Evolutionary conservation across 1,139 yeast species (phyloP), one percentile per base, ranked within the genome.

Genomic region (Yarrowia galli): DNA sequence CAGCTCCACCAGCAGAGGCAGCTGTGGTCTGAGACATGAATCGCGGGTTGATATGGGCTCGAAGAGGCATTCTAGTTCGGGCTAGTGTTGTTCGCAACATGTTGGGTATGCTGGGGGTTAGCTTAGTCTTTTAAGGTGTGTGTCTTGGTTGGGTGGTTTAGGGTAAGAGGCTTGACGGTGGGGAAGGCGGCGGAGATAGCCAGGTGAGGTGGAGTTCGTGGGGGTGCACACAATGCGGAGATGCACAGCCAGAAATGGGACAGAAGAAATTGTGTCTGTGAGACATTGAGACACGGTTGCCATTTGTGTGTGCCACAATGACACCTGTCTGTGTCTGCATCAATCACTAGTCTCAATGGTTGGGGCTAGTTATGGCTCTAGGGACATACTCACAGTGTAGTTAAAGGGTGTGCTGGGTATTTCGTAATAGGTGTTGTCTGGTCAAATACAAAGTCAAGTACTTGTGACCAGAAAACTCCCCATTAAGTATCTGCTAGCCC

Each of bases 61-160:
- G 73, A 16, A 74, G 72, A 22, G 75, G 74, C 76, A 74, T 74
- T 66, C 69, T 67, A 18, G 67, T 48, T 65, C 67, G 49, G 42
- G 67, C 67, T 54, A 65, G 53, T 53, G 63, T 51, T 53, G 63
- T 51, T 65, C 67, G 46, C 48, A 54, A 53, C 61, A 54, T 53
- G 64, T 16, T 54, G 64, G 46, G 48, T 8, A 43, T 12, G 25
- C 22, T 36, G 28, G 51, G n/a, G 61, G 61, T 54, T 53, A 65
- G 64, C 20, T 25, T 49, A 28, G 35, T 35, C 15, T 36, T 38
- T 51, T 38, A 23, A 13, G 42, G 60, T 18, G 16, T n/a, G 5
- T n/a, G n/a, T n/a, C n/a, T n/a, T n/a, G n/a, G n/a, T n/a, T n/a
- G n/a, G 1, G 20, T 22, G 58, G 42, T 13, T 35, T 20, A 35